These are phyloP conservation scores for Aspergillus homomorphus DNA, from an alignment of 495 filamentous ascomycete genomes.

Conservation along the genomic window DNA sequence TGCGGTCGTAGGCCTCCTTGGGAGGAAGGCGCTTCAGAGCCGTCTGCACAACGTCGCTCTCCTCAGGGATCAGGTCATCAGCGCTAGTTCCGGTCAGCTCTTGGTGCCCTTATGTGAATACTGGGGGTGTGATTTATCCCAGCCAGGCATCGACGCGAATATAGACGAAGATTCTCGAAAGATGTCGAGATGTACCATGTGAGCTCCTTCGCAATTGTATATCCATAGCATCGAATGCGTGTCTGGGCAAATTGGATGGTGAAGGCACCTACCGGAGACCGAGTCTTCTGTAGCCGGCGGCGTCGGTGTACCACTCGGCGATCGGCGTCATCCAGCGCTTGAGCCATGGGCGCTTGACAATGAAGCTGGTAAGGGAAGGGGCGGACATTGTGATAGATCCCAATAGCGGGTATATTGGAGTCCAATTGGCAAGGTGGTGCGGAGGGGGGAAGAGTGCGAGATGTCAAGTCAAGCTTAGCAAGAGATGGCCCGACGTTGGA, in stretches of 20 bases:
- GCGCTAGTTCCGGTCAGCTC: constrained; percentile 50
- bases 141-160: constrained; percentile 21
- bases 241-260: neutral
- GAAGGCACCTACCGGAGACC: constrained; percentile 70
- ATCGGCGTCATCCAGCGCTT: constrained; percentile 70
- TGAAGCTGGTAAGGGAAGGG: constrained; percentile 66
- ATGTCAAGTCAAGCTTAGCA: constrained; percentile 38
- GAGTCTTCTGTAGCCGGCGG: constrained; percentile 87
- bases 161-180: constrained; percentile 9
- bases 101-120: neutral
- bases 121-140: constrained; percentile 22
- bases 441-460: constrained; percentile 30
- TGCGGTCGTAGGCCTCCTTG: constrained; percentile 91
- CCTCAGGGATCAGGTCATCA: constrained; percentile 92
- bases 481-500: constrained; percentile 46
- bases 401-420: constrained; percentile 15
- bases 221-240: neutral
- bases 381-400: constrained; percentile 62
- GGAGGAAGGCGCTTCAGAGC: constrained; percentile 86
- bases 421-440: constrained; percentile 31
- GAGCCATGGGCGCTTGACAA: constrained; percentile 82
- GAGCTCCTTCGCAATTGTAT: neutral
- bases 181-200: neutral
- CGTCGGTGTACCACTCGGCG: constrained; percentile 78
- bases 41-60: constrained; percentile 76